Evolutionary conservation across 1,284 basidiomycete species (phyloP), one percentile per base, ranked within the genome.

Genomic region (Tremellales sp.): DNA sequence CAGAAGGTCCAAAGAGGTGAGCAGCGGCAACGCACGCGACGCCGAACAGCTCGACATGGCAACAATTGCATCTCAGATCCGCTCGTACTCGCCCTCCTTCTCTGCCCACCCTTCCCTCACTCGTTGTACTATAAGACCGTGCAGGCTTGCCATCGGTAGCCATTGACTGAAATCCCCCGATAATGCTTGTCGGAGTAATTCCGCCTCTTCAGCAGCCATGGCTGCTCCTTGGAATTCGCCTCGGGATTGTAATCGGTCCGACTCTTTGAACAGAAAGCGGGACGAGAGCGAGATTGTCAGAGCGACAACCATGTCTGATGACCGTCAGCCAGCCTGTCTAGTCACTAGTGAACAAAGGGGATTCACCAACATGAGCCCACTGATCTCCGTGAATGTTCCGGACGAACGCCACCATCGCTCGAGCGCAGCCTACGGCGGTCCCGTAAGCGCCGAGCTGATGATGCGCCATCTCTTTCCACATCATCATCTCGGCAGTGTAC

Each of bases 31-130:
- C 23, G 40, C 40, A 7, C 2, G 17, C 11, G 31, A 44, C 13
- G 8, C 17, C 17, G 17, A 23, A 15, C 21, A 25, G 43, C 26
- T 44, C n/a, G n/a, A 31, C 17, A 24, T 15, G 4, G 36, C 27
- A n/a, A n/a, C n/a, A n/a, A n/a, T n/a, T 15, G 19, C 19, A 31
- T 8, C 8, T 15, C 49, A 64, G 11, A 60, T 51, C 48, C 67
- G 41, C 56, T 69, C 65, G 45, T 67, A 66, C 51, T 67, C 63
- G 11, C 65, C 64, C 22, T 62, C 57, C 45, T 66, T 66, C 49
- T 66, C 65, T 3, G 60, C 48, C 52, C 62, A 54, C 7, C 65
- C 64, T 27, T 65, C 60, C 35, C 53, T 48, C 2, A 63, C 61
- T 10, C 60, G 48, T 35, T 62, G 55, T 3, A 65, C 60, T 21